Evolutionary conservation across 805 yeast genomes (phyloP).

Genomic region (Cyberlindnera meyerae): DNA sequence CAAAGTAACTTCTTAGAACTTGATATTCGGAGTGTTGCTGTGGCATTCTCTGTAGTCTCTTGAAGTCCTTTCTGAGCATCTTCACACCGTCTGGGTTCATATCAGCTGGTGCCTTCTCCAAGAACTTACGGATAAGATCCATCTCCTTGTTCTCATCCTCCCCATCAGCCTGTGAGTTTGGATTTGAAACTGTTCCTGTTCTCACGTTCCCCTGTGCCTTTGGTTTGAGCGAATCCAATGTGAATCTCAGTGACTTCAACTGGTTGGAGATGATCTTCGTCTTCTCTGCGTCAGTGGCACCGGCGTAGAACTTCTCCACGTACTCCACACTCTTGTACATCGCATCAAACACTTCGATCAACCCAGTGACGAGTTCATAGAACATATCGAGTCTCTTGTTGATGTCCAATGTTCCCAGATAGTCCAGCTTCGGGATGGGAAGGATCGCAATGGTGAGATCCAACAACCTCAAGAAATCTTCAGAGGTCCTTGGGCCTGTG

Average conservation of each 20-base stretch:
- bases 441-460: constrained; percentile 48
- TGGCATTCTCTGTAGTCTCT: constrained; percentile 45
- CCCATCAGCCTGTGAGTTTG: constrained; percentile 1
- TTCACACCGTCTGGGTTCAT: constrained; percentile 39
- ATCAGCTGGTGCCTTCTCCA: constrained; percentile 23
- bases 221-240: constrained; percentile 43
- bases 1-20: constrained; percentile 58
- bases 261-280: constrained; percentile 53
- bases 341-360: constrained; percentile 38
- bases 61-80: constrained; percentile 44
- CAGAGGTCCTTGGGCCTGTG: constrained; percentile 17
- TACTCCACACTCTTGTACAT: constrained; percentile 28
- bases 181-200: background rate
- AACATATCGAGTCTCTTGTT: constrained; percentile 32
- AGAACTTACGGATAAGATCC: constrained; percentile 27
- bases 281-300: constrained; percentile 47
- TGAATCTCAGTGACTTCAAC: constrained; percentile 44
- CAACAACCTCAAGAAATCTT: constrained; percentile 28
- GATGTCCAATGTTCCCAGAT: constrained; percentile 32
- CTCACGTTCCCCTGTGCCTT: constrained; percentile 2
- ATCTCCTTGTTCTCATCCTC: constrained; percentile 36
- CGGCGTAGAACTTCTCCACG: constrained; percentile 44
- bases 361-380: constrained; percentile 28
- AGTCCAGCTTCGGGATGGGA: constrained; percentile 42
- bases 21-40: constrained; percentile 61